These are phyloP conservation scores for Hymenoscyphus albidus DNA, from an alignment of 2,329 filamentous ascomycete genomes.

Conservation along the genomic window DNA sequence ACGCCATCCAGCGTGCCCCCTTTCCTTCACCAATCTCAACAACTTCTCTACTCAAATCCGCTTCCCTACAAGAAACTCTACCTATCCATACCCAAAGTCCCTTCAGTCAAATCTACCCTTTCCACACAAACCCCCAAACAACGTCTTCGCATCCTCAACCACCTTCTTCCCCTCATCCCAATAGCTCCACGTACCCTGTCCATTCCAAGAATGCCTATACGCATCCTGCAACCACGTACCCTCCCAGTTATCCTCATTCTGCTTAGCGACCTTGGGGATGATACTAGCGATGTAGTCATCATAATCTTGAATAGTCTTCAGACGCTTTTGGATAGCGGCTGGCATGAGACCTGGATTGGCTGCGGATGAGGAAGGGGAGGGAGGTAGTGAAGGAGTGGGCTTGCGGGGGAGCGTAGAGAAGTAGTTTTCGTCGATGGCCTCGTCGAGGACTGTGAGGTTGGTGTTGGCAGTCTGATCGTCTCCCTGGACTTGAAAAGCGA, in stretches of 20 bases:
- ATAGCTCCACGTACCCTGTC: not conserved
- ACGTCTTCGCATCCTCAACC: too few relatives aligned
- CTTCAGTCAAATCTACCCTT: too few relatives aligned
- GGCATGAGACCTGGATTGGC: not conserved
- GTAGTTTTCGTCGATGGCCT: not conserved
- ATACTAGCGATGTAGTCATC: not conserved
- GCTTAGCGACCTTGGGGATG: not conserved
- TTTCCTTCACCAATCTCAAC: not conserved
- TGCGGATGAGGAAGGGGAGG: not conserved
- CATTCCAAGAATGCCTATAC: not conserved
- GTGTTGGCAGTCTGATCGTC: not conserved
- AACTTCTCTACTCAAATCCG: not conserved
- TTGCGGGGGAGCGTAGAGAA: not conserved
- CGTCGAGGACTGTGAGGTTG: not conserved
- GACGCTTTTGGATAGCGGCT: not conserved
- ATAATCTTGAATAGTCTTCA: not conserved
- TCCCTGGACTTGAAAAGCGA: not conserved
- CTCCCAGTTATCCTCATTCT: not conserved
- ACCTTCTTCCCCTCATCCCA: not conserved
- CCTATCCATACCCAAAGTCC: too few relatives aligned
- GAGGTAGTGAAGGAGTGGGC: not conserved
- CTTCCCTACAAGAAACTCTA: too few relatives aligned
- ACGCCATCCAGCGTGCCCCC: too few relatives aligned
- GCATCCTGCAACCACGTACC: not conserved
- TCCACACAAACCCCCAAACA: too few relatives aligned